Percentiles rank a stretch among this genome's conserved stretches.
phyloP scores from a whole-genome alignment of 768 basidiomycete genomes.

The Termitomyces sp. region DNA sequence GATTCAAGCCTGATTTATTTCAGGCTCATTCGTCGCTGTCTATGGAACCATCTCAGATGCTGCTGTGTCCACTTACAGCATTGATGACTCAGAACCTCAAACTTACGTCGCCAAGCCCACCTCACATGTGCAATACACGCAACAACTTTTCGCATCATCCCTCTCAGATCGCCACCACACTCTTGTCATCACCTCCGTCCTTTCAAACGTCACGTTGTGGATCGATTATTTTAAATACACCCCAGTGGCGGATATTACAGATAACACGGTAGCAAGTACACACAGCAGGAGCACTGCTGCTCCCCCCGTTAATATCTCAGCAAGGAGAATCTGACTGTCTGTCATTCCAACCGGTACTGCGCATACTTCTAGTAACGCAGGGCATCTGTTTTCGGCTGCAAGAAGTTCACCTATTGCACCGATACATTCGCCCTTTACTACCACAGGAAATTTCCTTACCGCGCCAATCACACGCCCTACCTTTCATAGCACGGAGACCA shows the following conservation, averaged over 20 bases:
- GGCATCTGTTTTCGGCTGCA: not conserved
- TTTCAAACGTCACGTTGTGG: slow-evolving; percentile 11
- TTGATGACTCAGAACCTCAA: not conserved
- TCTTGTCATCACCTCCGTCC: slow-evolving; percentile 14
- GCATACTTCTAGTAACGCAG: not conserved
- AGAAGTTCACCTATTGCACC: not conserved
- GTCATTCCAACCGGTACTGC: too few species aligned
- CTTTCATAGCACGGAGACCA: too few species aligned
- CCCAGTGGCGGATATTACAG: not conserved
- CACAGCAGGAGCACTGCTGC: not conserved
- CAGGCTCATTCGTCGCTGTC: slow-evolving; percentile 12
- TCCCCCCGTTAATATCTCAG: too few species aligned
- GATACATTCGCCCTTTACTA: not conserved
- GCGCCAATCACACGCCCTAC: not conserved
- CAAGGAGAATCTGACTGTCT: not conserved
- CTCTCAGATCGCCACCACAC: slow-evolving; percentile 15
- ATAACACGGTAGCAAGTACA: not conserved
- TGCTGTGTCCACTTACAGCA: slow-evolving; percentile 7
- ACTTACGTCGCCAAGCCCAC: not conserved
- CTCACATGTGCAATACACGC: slow-evolving; percentile 5
- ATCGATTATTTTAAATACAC: slow-evolving; percentile 9
- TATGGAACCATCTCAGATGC: slow-evolving; percentile 10
- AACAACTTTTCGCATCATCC: slow-evolving; percentile 13
- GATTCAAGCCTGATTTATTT: not conserved
- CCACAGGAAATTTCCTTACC: too few species aligned